phyloP scores from a whole-genome alignment of 345 rosid genomes.

The Lepidium aucheri region DNA sequence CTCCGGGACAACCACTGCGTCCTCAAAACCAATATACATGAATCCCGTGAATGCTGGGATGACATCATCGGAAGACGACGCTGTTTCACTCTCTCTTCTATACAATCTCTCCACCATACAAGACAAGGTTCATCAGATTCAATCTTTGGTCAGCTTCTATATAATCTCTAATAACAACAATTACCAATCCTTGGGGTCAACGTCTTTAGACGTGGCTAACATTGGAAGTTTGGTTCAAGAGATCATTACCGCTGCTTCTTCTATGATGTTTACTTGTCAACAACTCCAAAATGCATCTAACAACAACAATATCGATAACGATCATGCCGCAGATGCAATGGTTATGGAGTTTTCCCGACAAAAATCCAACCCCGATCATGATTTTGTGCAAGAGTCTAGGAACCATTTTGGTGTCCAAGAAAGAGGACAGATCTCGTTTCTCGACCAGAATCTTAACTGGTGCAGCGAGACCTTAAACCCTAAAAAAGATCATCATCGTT shows the following conservation, averaged over 20 bases:
- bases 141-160: conserved; percentile 42
- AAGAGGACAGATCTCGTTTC: conserved; percentile 25
- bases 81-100: conserved; percentile 37
- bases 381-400: conserved; percentile 2
- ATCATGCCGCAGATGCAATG: conserved; percentile 1
- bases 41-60: neutral
- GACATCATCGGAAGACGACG: conserved; percentile 21
- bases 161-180: conserved; percentile 30
- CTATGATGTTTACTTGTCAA: conserved; percentile 60
- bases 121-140: conserved; percentile 54
- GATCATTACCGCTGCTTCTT: conserved; percentile 52
- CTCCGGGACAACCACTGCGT: conserved; percentile 4
- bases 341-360: conserved; percentile 17
- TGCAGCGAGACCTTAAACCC: conserved; percentile 13
- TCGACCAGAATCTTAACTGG: conserved; percentile 27
- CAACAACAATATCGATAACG: neutral
- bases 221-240: conserved; percentile 51
- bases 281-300: conserved; percentile 33
- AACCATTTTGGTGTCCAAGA: conserved; percentile 17
- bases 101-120: conserved; percentile 49
- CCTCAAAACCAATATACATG: conserved; percentile 18
- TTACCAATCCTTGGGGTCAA: conserved; percentile 30
- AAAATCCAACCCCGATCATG: neutral
- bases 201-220: conserved; percentile 39
- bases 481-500: conserved; percentile 4